Conservation (phyloP, 495 filamentous ascomycete genomes). For the Tuber indicum region DNA sequence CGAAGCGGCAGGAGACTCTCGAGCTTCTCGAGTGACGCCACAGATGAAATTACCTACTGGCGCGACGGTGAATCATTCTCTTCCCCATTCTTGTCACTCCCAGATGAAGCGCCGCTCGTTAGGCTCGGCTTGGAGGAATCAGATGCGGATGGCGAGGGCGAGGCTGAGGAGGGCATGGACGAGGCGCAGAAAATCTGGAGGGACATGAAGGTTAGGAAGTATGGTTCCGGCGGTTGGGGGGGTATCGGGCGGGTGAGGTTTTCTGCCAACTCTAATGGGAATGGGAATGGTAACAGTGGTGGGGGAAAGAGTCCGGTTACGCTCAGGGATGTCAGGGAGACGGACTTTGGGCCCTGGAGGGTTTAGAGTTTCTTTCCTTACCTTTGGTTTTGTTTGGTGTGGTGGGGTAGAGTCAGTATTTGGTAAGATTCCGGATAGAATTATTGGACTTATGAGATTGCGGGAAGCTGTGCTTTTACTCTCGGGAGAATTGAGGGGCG, state of each 20-base stretch:
- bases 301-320: slow-evolving; percentile 28
- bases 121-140: neutral
- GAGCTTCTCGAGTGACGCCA: neutral
- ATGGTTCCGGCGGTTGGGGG: slow-evolving; percentile 17
- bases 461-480: neutral
- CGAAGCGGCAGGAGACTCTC: neutral
- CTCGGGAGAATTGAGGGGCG: neutral
- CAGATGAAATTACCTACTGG: neutral
- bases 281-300: neutral
- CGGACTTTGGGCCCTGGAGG: slow-evolving; percentile 40
- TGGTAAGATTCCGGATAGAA: neutral
- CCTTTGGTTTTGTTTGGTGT: neutral
- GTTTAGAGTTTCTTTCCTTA: slow-evolving; percentile 10
- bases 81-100: neutral
- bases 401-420: neutral
- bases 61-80: neutral
- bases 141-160: neutral
- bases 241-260: slow-evolving; percentile 17
- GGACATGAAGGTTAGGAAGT: slow-evolving; percentile 25
- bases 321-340: slow-evolving; percentile 36
- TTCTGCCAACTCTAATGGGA: slow-evolving; percentile 1
- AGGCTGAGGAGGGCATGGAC: neutral
- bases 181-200: slow-evolving; percentile 30
- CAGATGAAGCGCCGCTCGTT: neutral
- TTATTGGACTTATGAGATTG: neutral